phyloP scores from a whole-genome alignment of 257 asterid species.

The Capsicum chinense region DNA sequence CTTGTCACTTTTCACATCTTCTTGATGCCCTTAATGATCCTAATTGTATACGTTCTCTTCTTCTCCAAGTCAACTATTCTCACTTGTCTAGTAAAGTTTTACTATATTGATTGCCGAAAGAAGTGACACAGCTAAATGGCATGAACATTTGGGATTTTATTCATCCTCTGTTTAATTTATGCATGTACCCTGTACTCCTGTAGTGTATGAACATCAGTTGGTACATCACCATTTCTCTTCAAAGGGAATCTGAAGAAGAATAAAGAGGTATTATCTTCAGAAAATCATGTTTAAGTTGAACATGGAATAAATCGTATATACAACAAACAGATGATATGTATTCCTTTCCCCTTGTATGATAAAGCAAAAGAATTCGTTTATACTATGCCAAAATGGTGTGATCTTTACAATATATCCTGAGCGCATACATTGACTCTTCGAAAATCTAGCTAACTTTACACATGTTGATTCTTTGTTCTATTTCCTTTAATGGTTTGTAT shows the following conservation, averaged over 20 bases:
- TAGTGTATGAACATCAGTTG: neutral
- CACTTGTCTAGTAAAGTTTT: neutral
- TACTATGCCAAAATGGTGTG: neutral
- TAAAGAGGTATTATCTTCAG: constrained; percentile 14
- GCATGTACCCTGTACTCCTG: neutral
- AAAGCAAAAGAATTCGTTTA: neutral
- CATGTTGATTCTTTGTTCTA: neutral
- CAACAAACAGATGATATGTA: neutral
- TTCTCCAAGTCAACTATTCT: constrained; percentile 15
- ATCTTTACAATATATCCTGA: neutral
- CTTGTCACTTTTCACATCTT: neutral
- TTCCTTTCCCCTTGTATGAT: neutral
- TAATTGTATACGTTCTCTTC: neutral
- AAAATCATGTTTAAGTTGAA: constrained; percentile 22
- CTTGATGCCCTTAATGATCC: constrained; percentile 3
- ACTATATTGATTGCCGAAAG: neutral
- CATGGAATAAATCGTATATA: neutral
- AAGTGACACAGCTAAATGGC: neutral
- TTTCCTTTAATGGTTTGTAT: neutral
- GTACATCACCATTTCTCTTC: neutral
- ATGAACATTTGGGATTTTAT: constrained; percentile 9
- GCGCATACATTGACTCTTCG: neutral
- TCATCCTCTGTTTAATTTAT: neutral
- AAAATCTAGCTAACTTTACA: neutral
- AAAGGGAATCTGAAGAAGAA: neutral